Evolutionary conservation across 345 rosid genomes (phyloP).

Genomic region (Psidium guajava): DNA sequence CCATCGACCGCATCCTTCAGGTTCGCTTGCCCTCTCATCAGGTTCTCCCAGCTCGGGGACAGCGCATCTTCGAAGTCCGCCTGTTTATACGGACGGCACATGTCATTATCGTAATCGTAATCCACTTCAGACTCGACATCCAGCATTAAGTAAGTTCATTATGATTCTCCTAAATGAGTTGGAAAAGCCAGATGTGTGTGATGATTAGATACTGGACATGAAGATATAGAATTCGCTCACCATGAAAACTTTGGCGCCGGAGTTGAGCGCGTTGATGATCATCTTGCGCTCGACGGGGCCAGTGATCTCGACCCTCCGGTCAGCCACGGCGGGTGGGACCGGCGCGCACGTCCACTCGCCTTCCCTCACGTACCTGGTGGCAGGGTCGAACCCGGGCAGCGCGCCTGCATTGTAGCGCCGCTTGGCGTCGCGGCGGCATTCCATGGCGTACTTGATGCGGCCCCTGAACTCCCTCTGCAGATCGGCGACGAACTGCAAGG

Average conservation of each 20-base stretch:
- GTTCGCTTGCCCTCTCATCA: conserved; percentile 83
- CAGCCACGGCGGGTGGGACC: conserved; percentile 66
- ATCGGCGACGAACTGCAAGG: conserved; percentile 67
- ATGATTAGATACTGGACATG: neutral
- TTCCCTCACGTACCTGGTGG: conserved; percentile 61
- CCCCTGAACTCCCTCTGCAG: conserved; percentile 70
- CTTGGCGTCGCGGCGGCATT: conserved; percentile 62
- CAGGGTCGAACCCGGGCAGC: conserved; percentile 69
- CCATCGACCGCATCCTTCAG: conserved; percentile 87
- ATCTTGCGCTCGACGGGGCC: conserved; percentile 94
- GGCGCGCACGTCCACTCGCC: conserved; percentile 60
- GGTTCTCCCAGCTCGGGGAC: conserved; percentile 94
- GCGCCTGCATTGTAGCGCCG: conserved; percentile 44
- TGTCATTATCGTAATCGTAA: neutral
- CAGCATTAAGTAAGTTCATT: neutral
- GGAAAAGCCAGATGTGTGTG: neutral
- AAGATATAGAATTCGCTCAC: conserved; percentile 12
- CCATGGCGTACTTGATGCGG: conserved; percentile 60
- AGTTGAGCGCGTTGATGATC: conserved; percentile 93
- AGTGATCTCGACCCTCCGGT: conserved; percentile 76
- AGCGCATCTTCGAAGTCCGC: conserved; percentile 92
- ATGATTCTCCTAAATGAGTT: neutral
- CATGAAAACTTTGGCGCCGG: conserved; percentile 96
- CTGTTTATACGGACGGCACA: conserved; percentile 12
- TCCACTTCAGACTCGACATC: neutral